phyloP scores from a whole-genome alignment of 768 basidiomycete species.

The Boletus eberwhitei region DNA sequence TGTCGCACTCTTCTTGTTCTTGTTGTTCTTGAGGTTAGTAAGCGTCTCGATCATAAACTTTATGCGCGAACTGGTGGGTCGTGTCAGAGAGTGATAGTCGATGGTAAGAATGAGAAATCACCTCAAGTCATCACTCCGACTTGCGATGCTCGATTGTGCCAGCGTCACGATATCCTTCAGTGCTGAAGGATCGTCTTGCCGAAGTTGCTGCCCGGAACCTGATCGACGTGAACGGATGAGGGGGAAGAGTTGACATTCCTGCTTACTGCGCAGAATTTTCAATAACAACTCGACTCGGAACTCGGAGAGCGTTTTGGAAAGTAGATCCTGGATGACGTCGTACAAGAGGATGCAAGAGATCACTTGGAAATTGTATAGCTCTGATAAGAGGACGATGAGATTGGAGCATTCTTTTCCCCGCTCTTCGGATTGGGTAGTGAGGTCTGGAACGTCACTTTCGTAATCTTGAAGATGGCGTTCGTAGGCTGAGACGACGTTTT shows the following conservation, averaged over 20 bases:
- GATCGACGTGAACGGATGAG: conserved; percentile 10
- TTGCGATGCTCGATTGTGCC: conserved; percentile 69
- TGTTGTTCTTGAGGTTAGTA: conserved; percentile 90
- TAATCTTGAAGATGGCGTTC: conserved; percentile 51
- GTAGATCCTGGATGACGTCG: conserved; percentile 77
- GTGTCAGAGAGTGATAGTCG: neutral
- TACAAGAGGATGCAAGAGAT: conserved; percentile 87
- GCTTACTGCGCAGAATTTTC: conserved; percentile 77
- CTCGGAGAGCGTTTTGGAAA: conserved; percentile 65
- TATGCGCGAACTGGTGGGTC: conserved; percentile 68
- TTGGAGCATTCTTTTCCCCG: conserved; percentile 88
- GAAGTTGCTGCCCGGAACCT: conserved; percentile 92
- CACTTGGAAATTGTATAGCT: conserved; percentile 95
- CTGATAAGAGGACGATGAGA: conserved; percentile 80
- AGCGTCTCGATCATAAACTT: conserved; percentile 96
- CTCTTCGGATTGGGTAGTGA: conserved; percentile 31
- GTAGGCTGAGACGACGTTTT: conserved; percentile 65
- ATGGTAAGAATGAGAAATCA: conserved; percentile 18
- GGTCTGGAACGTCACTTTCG: conserved; percentile 9
- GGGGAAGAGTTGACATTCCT: neutral
- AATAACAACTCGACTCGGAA: conserved; percentile 83
- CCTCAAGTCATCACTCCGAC: conserved; percentile 51
- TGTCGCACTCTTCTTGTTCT: conserved; percentile 58
- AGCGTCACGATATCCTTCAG: conserved; percentile 87
- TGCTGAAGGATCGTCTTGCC: conserved; percentile 88